Evolutionary conservation across 192 early-diverging fungal genomes (phyloP).

Genomic region (Obelidium mucronatum): DNA sequence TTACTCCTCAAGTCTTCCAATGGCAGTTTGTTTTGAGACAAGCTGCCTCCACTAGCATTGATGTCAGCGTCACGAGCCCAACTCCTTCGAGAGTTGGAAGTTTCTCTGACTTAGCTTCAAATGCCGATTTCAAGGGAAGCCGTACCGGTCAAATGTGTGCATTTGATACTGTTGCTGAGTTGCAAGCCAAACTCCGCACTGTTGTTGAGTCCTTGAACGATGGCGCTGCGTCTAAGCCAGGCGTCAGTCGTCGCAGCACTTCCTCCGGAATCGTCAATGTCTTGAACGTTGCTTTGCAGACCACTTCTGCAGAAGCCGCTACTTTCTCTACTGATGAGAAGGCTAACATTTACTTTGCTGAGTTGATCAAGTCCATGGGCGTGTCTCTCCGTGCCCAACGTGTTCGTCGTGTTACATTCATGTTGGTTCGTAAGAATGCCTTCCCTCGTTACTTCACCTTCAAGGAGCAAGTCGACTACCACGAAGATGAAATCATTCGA

Average conservation of each 20-base stretch:
- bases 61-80: conserved; percentile 25
- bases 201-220: conserved; percentile 67
- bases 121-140: conserved; percentile 59
- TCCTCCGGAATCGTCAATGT: conserved; percentile 73
- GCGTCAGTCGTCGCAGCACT: conserved; percentile 16
- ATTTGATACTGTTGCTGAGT: conserved; percentile 70
- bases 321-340: conserved; percentile 74
- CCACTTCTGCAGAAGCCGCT: conserved; percentile 55
- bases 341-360: conserved; percentile 65
- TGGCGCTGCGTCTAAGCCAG: background rate
- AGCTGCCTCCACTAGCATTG: conserved; percentile 27
- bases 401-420: conserved; percentile 90
- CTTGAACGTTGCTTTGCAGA: conserved; percentile 79
- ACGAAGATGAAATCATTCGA: conserved; percentile 93
- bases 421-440: conserved; percentile 82
- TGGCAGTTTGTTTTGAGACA: conserved; percentile 63
- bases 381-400: conserved; percentile 72
- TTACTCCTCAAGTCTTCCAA: conserved; percentile 47
- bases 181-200: conserved; percentile 68
- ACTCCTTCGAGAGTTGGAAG: conserved; percentile 73
- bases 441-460: conserved; percentile 96
- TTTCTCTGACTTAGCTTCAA: conserved; percentile 82
- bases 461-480: conserved; percentile 84
- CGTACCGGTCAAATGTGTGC: conserved; percentile 90
- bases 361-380: conserved; percentile 67